Percentiles rank a stretch among this genome's conserved stretches.
phyloP scores from a whole-genome alignment of 2,329 filamentous ascomycete genomes.

The Aspergillus sp. region DNA sequence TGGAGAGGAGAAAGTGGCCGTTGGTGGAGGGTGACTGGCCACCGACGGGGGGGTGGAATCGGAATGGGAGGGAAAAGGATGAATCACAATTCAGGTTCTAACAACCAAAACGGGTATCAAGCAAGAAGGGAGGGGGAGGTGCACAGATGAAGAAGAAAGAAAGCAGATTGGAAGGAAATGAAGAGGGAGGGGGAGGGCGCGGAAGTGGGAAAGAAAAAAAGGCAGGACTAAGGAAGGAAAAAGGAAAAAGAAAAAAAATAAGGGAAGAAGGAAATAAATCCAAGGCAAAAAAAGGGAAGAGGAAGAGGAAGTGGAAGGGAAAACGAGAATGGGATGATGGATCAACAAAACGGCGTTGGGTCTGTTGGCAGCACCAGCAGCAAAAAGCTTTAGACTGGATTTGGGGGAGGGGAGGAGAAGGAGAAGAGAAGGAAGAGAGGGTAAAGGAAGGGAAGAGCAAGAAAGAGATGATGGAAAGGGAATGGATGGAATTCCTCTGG shows the following conservation, averaged over 20 bases:
- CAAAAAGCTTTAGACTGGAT: not conserved
- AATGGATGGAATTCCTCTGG: conserved; percentile 9
- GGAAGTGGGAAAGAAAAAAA: conserved; percentile 23
- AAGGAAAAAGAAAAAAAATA: not conserved
- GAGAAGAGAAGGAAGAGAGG: conserved; percentile 3
- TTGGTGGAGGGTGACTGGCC: conserved; percentile 16
- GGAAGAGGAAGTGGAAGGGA: conserved; percentile 1
- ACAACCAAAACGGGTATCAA: conserved; percentile 25
- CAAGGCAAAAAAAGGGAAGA: conserved; percentile 10
- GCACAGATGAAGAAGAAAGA: not conserved
- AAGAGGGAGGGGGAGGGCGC: conserved; percentile 26
- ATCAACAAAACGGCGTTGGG: conserved; percentile 9
- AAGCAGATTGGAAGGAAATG: conserved; percentile 13
- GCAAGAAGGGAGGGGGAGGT: conserved; percentile 3
- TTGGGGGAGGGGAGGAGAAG: not conserved
- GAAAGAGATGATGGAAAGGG: conserved; percentile 8
- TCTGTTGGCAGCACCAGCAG: not conserved
- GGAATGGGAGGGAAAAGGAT: conserved; percentile 28
- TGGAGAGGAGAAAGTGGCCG: conserved; percentile 24
- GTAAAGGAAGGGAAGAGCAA: conserved; percentile 8
- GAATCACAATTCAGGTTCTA: conserved; percentile 17
- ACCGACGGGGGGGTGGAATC: conserved; percentile 15
- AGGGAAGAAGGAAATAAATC: conserved; percentile 8
- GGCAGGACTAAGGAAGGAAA: conserved; percentile 17
- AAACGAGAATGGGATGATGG: conserved; percentile 9